Percentiles rank a stretch among this genome's conserved stretches.
phyloP scores from a whole-genome alignment of 257 asterid genomes.

The Eustoma russellianum region DNA sequence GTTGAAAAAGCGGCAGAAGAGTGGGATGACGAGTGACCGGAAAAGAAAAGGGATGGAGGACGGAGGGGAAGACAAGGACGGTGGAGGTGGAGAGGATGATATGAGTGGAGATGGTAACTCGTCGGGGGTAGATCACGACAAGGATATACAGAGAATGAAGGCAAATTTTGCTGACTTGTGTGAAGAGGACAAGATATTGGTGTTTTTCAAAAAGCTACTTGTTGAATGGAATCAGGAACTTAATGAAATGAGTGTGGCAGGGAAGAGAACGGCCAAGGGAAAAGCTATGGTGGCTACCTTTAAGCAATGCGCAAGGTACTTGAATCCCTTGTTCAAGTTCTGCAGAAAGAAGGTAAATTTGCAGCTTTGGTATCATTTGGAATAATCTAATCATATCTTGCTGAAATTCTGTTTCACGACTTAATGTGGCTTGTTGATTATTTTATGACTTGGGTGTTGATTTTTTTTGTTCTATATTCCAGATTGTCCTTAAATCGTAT shows the following conservation, averaged over 20 bases:
- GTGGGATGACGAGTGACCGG: slow-evolving; percentile 70
- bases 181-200: slow-evolving; percentile 92
- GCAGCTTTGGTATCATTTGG: not conserved
- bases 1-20: slow-evolving; percentile 83
- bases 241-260: slow-evolving; percentile 69
- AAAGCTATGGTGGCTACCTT: slow-evolving; percentile 90
- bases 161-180: slow-evolving; percentile 67
- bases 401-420: not conserved
- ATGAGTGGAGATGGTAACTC: slow-evolving; percentile 68
- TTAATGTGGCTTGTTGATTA: not conserved
- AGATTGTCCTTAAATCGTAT: too few relatives aligned
- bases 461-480: too few relatives aligned
- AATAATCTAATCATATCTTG: not conserved
- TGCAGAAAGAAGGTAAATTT: slow-evolving; percentile 85
- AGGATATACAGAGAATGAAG: slow-evolving; percentile 83
- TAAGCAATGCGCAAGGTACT: slow-evolving; percentile 91
- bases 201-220: slow-evolving; percentile 81
- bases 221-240: slow-evolving; percentile 95
- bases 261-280: slow-evolving; percentile 95
- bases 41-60: slow-evolving; percentile 65
- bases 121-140: slow-evolving; percentile 63
- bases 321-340: slow-evolving; percentile 82
- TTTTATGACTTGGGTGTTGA: not conserved
- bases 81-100: slow-evolving; percentile 75
- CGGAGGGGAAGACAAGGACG: slow-evolving; percentile 73